These are phyloP conservation scores for Letharia lupina DNA, from an alignment of 495 filamentous ascomycete genomes.

Conservation along the genomic window DNA sequence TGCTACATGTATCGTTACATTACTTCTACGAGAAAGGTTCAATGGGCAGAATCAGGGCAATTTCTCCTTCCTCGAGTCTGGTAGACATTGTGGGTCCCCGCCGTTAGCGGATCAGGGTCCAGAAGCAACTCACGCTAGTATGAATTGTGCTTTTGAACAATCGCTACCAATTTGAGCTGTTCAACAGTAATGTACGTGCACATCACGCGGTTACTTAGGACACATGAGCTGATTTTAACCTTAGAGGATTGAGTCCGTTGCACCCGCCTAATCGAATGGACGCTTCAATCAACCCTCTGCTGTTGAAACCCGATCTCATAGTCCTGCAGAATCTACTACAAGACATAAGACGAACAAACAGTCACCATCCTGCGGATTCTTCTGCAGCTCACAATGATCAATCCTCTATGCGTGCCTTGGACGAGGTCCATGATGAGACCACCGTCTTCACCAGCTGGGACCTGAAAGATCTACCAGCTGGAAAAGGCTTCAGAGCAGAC, in stretches of 20 bases:
- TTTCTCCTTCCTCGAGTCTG: background rate
- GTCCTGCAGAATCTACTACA: constrained; percentile 42
- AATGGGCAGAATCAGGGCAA: background rate
- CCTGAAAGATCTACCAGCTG: constrained; percentile 32
- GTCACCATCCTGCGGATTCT: constrained; percentile 10
- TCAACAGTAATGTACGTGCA: background rate
- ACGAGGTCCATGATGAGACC: constrained; percentile 11
- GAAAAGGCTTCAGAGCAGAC: constrained; percentile 10
- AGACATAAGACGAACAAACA: constrained; percentile 28
- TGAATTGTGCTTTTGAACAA: background rate
- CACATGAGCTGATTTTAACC: background rate
- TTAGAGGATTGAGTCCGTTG: background rate
- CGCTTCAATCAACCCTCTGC: constrained; percentile 35
- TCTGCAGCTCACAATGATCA: constrained; percentile 35
- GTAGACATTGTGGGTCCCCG: background rate
- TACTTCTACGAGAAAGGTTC: background rate
- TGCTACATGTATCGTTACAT: too few relatives aligned
- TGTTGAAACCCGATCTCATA: constrained; percentile 42
- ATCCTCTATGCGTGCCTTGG: constrained; percentile 37
- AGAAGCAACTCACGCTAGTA: background rate
- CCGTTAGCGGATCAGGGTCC: background rate
- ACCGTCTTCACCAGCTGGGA: constrained; percentile 42
- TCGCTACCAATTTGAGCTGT: background rate
- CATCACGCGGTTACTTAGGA: background rate
- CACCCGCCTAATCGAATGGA: constrained; percentile 7